Conservation (phyloP, 352 stramenopile genomes). For the Aphanomyces astaci region DNA sequence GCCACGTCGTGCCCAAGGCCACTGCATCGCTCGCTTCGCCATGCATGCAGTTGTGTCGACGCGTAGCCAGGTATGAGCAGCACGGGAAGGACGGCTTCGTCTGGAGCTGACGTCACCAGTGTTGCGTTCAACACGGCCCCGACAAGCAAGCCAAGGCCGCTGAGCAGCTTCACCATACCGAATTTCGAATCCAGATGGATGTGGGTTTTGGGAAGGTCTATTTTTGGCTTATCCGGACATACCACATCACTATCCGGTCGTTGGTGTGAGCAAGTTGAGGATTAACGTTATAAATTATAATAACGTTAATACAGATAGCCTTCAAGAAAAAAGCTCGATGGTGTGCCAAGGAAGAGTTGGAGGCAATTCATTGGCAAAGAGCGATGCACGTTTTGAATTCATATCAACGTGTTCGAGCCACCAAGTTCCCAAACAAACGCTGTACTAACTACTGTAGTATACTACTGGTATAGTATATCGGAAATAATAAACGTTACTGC, state of each 20-base stretch:
- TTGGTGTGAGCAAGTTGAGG: too few species aligned
- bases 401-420: too few species aligned
- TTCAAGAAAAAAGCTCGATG: too few species aligned
- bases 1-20: conserved; percentile 71
- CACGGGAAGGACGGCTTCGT: conserved; percentile 30
- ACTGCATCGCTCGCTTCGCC: conserved; percentile 59
- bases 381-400: too few species aligned
- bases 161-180: not conserved
- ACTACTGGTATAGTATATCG: too few species aligned
- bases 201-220: not conserved
- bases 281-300: too few species aligned
- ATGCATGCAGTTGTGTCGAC: conserved; percentile 67
- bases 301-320: too few species aligned
- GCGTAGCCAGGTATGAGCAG: conserved; percentile 70
- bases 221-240: not conserved
- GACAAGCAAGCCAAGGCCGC: not conserved
- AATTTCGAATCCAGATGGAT: not conserved
- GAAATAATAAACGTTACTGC: too few species aligned
- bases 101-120: not conserved
- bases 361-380: too few species aligned
- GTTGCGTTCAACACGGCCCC: not conserved
- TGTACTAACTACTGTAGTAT: too few species aligned
- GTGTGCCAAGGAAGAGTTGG: too few species aligned
- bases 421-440: too few species aligned
- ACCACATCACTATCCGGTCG: not conserved